Percentiles rank a stretch among this genome's conserved stretches.
phyloP scores from a whole-genome alignment of 371 early-diverging fungal genomes.

The Mitosporidium daphniae region DNA sequence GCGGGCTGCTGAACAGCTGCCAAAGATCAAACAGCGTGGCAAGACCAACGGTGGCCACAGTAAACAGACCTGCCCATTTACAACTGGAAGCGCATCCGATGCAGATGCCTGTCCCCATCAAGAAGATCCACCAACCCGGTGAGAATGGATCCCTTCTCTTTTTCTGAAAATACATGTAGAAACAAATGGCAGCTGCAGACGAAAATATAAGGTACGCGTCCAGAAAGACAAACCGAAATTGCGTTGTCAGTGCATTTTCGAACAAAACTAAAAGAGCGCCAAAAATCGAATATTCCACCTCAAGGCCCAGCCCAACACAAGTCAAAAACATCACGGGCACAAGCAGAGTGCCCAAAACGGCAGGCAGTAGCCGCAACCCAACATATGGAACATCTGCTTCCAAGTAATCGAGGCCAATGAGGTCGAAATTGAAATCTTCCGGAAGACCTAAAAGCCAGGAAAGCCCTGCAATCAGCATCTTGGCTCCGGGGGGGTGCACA shows the following conservation, averaged over 20 bases:
- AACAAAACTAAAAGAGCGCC: constrained; percentile 21
- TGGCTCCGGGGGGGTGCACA: constrained; percentile 96
- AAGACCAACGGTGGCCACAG: constrained; percentile 35
- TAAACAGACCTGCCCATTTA: constrained; percentile 71
- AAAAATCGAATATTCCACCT: constrained; percentile 36
- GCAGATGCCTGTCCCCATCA: constrained; percentile 1
- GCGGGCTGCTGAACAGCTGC: constrained; percentile 37
- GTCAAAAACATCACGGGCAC: constrained; percentile 37
- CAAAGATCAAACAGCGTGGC: constrained; percentile 57
- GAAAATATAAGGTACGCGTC: constrained; percentile 65
- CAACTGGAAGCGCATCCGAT: constrained; percentile 13
- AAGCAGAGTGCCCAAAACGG: constrained; percentile 29
- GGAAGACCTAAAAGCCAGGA: constrained; percentile 59
- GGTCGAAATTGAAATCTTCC: constrained; percentile 59
- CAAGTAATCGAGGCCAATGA: constrained; percentile 54
- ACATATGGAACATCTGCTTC: constrained; percentile 55
- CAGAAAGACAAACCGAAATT: constrained; percentile 54
- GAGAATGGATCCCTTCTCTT: constrained; percentile 11
- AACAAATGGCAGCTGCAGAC: constrained; percentile 29
- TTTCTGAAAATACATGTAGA: constrained; percentile 47
- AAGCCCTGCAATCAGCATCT: constrained; percentile 49
- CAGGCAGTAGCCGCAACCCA: constrained; percentile 32
- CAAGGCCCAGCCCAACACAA: too few relatives aligned
- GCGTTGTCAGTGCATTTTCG: constrained; percentile 61
- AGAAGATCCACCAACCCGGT: constrained; percentile 1